A percentile compares a stretch with the other conserved stretches of the same genome.
phyloP scores from a whole-genome alignment of 129 eudicot genomes.

The Saposhnikovia divaricata region DNA sequence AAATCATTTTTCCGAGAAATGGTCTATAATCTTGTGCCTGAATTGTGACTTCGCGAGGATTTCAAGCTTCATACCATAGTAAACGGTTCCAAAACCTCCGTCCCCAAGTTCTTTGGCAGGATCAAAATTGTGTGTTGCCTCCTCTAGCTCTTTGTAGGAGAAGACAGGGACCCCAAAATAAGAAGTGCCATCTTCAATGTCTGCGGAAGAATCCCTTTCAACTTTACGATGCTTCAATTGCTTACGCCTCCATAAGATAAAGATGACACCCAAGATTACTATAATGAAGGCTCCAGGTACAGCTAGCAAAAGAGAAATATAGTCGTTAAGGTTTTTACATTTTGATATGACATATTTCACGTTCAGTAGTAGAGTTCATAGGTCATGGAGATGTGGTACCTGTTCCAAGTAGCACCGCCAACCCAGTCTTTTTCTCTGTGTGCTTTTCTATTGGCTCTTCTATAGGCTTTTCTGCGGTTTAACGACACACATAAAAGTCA shows the following conservation, averaged over 20 bases:
- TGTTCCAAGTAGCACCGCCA: constrained; percentile 8
- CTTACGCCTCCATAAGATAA: neutral
- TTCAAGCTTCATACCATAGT: neutral
- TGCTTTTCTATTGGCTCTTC: neutral
- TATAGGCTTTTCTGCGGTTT: neutral
- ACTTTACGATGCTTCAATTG: neutral
- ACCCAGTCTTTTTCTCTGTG: neutral
- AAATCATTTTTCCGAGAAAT: neutral
- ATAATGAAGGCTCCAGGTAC: neutral
- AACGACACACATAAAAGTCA: neutral
- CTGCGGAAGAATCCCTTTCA: neutral
- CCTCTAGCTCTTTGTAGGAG: constrained; percentile 10
- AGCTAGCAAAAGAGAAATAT: neutral
- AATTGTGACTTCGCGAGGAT: neutral
- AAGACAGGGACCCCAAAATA: constrained; percentile 4
- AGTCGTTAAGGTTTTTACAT: neutral
- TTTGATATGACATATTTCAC: no score
- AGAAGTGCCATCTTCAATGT: constrained; percentile 3
- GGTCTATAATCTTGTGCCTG: neutral
- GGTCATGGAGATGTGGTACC: neutral
- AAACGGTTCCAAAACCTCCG: constrained; percentile 12
- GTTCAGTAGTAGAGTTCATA: neutral
- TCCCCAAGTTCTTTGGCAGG: constrained; percentile 8
- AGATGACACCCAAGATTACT: neutral
- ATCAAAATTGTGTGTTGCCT: constrained; percentile 10